Evolutionary conservation across 1,284 basidiomycete genomes (phyloP).

Genomic region (Ganoderma sinense): DNA sequence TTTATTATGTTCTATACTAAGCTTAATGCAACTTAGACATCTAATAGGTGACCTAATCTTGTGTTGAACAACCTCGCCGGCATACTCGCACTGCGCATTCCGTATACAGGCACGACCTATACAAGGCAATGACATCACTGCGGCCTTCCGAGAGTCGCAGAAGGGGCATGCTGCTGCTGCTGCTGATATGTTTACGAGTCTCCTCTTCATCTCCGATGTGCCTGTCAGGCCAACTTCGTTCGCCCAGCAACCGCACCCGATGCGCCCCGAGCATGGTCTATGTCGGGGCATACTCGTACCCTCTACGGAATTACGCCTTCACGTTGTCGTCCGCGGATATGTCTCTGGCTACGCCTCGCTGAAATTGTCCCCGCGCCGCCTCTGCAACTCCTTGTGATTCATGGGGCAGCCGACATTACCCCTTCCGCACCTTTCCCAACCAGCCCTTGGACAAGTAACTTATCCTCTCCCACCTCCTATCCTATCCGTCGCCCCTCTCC

Average conservation of each 20-base stretch:
- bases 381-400: constrained; percentile 6
- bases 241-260: neutral
- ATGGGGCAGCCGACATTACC: constrained; percentile 17
- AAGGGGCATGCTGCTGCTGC: neutral
- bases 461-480: constrained; percentile 1
- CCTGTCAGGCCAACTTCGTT: neutral
- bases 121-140: constrained; percentile 5
- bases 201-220: neutral
- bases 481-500: neutral
- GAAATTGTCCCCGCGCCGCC: neutral
- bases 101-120: neutral
- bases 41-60: neutral
- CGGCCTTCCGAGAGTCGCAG: neutral
- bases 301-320: neutral
- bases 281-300: constrained; percentile 1
- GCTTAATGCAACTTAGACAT: constrained; percentile 1
- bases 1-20: neutral
- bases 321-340: constrained; percentile 8
- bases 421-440: constrained; percentile 7
- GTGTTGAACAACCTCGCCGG: neutral
- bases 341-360: neutral
- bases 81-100: neutral
- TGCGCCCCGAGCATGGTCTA: neutral
- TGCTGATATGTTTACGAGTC: neutral
- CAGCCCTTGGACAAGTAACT: neutral